These are phyloP conservation scores for Paramecium octaurelia DNA, from an alignment of 73 alveolate species.

Conservation along the genomic window DNA sequence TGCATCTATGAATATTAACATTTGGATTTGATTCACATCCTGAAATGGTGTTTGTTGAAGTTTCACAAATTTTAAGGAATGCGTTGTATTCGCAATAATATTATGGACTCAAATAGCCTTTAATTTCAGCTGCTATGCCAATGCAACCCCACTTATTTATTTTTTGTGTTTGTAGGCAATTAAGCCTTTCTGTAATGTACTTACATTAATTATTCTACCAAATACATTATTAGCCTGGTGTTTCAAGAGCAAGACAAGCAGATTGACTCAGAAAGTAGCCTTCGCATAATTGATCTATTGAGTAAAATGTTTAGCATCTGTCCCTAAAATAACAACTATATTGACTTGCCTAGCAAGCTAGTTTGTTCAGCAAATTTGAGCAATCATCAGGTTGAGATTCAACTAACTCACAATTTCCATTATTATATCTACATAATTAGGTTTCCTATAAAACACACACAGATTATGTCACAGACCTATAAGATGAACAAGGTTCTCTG, in stretches of 20 bases:
- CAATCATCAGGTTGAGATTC: neutral
- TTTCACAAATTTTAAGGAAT: neutral
- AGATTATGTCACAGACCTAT: neutral
- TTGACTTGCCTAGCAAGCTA: neutral
- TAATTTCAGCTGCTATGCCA: neutral
- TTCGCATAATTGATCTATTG: neutral
- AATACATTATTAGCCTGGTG: neutral
- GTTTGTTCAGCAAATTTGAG: neutral
- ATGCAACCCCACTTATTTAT: neutral
- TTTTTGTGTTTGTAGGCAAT: neutral
- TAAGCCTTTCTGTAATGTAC: neutral
- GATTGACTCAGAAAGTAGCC: neutral
- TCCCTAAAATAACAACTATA: neutral
- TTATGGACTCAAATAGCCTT: neutral
- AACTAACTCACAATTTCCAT: neutral
- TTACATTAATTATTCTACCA: neutral
- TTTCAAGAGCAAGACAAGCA: neutral
- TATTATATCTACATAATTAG: neutral
- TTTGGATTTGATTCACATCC: neutral
- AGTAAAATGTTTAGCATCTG: neutral
- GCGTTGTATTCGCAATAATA: neutral
- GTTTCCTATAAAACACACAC: neutral
- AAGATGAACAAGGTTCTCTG: neutral
- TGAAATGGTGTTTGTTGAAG: neutral
- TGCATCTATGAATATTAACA: conserved; percentile 9